A percentile compares a stretch with the other conserved stretches of the same genome.
Conservation (phyloP, 2,329 filamentous ascomycete species). For the Sordariomycetes sp. region DNA sequence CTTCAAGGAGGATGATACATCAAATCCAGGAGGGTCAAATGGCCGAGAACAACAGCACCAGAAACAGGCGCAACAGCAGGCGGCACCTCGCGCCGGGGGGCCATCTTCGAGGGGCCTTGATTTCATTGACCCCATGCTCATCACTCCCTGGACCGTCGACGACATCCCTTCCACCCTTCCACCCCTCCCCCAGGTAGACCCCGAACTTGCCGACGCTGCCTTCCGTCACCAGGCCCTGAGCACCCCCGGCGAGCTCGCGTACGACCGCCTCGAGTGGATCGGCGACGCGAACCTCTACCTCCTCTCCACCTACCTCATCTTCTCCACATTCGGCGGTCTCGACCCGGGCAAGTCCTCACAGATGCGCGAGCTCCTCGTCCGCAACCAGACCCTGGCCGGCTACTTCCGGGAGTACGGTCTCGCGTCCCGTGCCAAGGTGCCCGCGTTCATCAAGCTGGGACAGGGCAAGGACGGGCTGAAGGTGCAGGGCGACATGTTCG, state of each 20-base stretch:
- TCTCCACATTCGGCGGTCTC: constrained; percentile 55
- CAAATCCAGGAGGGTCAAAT: not conserved
- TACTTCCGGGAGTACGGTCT: constrained; percentile 65
- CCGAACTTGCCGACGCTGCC: constrained; percentile 46
- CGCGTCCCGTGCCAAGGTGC: constrained; percentile 50
- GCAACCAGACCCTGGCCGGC: constrained; percentile 64
- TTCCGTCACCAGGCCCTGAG: constrained; percentile 54
- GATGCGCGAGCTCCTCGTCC: constrained; percentile 67
- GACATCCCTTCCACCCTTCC: constrained; percentile 39
- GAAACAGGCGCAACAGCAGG: not conserved
- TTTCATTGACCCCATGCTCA: constrained; percentile 11
- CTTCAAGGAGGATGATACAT: not conserved
- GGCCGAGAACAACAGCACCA: not conserved
- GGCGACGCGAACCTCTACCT: constrained; percentile 81
- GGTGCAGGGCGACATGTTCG: constrained; percentile 77
- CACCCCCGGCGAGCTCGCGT: constrained; percentile 35
- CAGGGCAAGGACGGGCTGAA: constrained; percentile 46
- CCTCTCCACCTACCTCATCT: constrained; percentile 66
- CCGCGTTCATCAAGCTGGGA: constrained; percentile 27
- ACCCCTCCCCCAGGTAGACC: constrained; percentile 52
- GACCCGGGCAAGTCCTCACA: constrained; percentile 61
- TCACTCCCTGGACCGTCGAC: constrained; percentile 38
- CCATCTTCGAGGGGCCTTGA: constrained; percentile 1
- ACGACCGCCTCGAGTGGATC: constrained; percentile 80
- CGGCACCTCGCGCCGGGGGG: not conserved